Base-by-base conservation (phyloP, 179 eudicot genomes). In the Sideroxylon spinosum region DNA sequence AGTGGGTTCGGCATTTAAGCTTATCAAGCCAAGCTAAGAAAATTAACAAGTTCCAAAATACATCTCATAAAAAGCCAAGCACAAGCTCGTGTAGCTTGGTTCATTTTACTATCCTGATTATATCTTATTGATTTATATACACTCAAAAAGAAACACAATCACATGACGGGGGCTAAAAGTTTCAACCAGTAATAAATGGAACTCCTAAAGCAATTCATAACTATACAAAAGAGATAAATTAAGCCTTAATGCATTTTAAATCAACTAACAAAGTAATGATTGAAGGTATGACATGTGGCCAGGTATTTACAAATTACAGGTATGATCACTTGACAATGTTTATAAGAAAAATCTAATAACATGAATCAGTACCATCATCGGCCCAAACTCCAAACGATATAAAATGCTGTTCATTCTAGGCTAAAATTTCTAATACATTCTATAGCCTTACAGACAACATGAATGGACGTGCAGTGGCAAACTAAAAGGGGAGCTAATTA, bases 371-470 rank as follows among this genome's bases (percentile, higher is more conserved):
- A n/a, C 46, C 29, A 9, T 0, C 2, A 53, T 49, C 52, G 22
- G 44, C 65, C 25, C 7, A 28, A 73, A 22, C 8, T 17, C 57
- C 76, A 11, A 22, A 57, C 12, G 52, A 56, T 48, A 29, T 73
- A 56, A 73, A 56, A 73, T 28, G 19, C 12, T 10, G 7, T 72
- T 53, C 16, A 53, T 72, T 73, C 14, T 37, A 73, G 26, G 76
- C 48, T 55, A 29, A 29, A 28, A 26, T 57, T 37, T 9, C 76
- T 56, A 19, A 13, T 29, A 57, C 16, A 17, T 29, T 73, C 28
- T 50, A 19, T 25, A 29, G 14, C 9, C 23, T 71, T 25, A 62
- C 19, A 50, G 37, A n/a, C 11, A 49, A 17, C 46, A 71, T 71
- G 62, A 46, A 53, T 49, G 74, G 22, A 71, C 7, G 25, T 52